Evolutionary conservation across 345 rosid species (phyloP).

Genomic region (Hypericum perforatum): DNA sequence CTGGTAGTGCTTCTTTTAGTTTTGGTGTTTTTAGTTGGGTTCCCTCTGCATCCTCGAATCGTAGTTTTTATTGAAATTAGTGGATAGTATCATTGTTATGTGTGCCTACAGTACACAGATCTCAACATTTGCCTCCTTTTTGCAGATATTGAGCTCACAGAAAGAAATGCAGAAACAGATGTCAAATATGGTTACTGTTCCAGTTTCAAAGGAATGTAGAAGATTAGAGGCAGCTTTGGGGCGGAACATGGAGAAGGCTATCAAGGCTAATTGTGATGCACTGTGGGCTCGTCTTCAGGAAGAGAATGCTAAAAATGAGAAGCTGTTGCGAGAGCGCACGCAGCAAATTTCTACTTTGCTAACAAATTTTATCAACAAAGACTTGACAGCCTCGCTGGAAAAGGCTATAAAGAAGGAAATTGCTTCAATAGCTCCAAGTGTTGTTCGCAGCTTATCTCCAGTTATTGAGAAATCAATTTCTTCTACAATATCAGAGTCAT

Average conservation of each 20-base stretch:
- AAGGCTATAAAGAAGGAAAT: constrained; percentile 66
- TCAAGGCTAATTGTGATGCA: constrained; percentile 68
- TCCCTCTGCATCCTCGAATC: no score
- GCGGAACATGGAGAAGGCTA: constrained; percentile 53
- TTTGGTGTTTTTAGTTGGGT: no score
- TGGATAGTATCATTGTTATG: not conserved
- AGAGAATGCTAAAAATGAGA: constrained; percentile 59
- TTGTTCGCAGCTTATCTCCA: constrained; percentile 51
- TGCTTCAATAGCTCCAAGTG: constrained; percentile 37
- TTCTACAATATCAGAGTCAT: constrained; percentile 58
- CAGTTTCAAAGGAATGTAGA: constrained; percentile 62
- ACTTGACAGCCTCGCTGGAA: constrained; percentile 44
- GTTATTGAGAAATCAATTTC: constrained; percentile 55
- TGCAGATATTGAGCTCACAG: constrained; percentile 52
- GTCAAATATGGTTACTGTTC: constrained; percentile 39
- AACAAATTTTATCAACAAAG: constrained; percentile 52
- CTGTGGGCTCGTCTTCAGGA: constrained; percentile 76
- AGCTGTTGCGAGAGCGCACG: constrained; percentile 37
- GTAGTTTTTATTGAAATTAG: no score
- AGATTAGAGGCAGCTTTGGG: constrained; percentile 70
- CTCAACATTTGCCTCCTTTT: constrained; percentile 3
- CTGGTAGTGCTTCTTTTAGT: no score
- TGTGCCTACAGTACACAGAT: not conserved
- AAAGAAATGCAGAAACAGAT: constrained; percentile 83
- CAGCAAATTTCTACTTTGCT: constrained; percentile 52